Evolutionary conservation across 202 grass and related monocot genomes (phyloP).

Genomic region (Schoenoplectus tabernaemontani): DNA sequence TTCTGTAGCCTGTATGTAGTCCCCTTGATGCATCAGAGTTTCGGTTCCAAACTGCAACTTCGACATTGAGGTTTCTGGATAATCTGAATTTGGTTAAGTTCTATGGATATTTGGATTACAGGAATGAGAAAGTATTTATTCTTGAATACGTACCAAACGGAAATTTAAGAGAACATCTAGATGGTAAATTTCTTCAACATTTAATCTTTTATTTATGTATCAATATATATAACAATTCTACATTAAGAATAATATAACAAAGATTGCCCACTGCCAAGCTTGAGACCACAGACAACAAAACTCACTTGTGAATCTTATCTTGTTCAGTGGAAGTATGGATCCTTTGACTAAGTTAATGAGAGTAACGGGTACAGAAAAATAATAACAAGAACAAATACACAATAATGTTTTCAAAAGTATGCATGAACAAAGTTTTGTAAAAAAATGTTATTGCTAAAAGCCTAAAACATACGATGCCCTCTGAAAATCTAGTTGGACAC

Average conservation of each 20-base stretch:
- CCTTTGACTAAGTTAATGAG: not conserved
- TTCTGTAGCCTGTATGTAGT: not conserved
- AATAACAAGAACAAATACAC: not conserved
- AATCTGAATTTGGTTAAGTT: not conserved
- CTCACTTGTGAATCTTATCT: not conserved
- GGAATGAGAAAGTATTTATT: not conserved
- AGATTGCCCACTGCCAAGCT: not conserved
- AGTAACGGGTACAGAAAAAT: not conserved
- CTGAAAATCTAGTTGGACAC: not conserved
- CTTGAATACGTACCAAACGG: not conserved
- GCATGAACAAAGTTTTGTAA: not conserved
- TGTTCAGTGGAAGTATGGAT: not conserved
- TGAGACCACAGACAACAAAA: not conserved
- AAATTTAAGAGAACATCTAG: slow-evolving; percentile 12
- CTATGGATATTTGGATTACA: not conserved
- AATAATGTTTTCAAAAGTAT: not conserved
- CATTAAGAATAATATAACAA: not conserved
- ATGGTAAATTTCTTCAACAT: not conserved
- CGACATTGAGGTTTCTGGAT: not conserved
- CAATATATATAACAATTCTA: not conserved
- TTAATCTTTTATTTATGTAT: too few species aligned
- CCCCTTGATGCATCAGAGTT: not conserved
- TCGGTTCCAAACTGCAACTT: not conserved
- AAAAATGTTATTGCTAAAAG: not conserved
- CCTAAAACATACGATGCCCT: not conserved